These are phyloP conservation scores for Hirsutella minnesotensis DNA, from an alignment of 2,329 filamentous ascomycete species.

Conservation along the genomic window DNA sequence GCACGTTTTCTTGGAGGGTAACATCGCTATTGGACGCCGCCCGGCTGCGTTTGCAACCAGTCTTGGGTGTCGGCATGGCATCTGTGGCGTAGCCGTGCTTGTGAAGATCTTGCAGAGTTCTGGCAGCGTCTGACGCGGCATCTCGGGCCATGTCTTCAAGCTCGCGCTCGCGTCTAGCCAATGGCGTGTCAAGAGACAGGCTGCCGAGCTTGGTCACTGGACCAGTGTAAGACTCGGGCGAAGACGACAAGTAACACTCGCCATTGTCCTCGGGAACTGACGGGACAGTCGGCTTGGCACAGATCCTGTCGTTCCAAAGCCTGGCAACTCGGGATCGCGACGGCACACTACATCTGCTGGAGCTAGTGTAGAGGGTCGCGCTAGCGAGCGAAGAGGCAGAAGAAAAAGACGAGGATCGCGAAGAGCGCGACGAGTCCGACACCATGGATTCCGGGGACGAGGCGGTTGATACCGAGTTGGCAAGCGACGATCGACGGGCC, in stretches of 20 bases:
- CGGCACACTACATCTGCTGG: slow-evolving; percentile 36
- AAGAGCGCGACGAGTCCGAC: slow-evolving; percentile 49
- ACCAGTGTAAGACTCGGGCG: slow-evolving; percentile 45
- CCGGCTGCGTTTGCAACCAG: slow-evolving; percentile 46
- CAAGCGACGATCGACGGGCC: slow-evolving; percentile 48
- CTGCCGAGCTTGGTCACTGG: slow-evolving; percentile 39
- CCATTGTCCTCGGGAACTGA: slow-evolving; percentile 47
- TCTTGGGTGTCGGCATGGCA: slow-evolving; percentile 22
- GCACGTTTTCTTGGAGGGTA: slow-evolving; percentile 55
- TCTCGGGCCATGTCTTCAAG: slow-evolving; percentile 30
- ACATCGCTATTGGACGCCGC: slow-evolving; percentile 44
- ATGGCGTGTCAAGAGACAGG: slow-evolving; percentile 34
- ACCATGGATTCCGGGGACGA: slow-evolving; percentile 59
- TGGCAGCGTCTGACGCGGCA: slow-evolving; percentile 40
- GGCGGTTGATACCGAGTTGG: slow-evolving; percentile 48
- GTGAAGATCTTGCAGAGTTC: slow-evolving; percentile 48
- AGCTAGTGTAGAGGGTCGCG: slow-evolving; percentile 40
- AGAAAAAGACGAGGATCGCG: slow-evolving; percentile 53
- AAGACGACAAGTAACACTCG: slow-evolving; percentile 37
- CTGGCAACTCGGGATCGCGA: slow-evolving; percentile 53
- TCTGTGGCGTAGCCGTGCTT: slow-evolving; percentile 32
- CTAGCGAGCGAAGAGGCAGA: slow-evolving; percentile 48
- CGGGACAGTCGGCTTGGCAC: slow-evolving; percentile 38
- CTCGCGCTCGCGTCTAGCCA: slow-evolving; percentile 33
- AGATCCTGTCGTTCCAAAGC: slow-evolving; percentile 43